Conservation (phyloP, 768 basidiomycete genomes). For the Macrocybe gigantea region DNA sequence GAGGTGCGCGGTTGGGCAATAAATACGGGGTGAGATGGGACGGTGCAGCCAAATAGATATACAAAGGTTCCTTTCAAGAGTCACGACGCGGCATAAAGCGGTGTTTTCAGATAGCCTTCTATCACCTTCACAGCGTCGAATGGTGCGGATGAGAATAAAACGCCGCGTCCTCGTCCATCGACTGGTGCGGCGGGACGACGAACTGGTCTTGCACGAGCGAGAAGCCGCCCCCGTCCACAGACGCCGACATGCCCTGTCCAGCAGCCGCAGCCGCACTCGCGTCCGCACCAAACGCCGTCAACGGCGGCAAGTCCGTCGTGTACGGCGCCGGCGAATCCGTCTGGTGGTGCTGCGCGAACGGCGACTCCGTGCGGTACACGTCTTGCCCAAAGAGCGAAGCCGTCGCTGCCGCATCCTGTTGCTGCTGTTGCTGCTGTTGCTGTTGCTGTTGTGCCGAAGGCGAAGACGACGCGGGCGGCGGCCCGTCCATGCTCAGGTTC, state of each 20-base stretch:
- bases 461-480: constrained; percentile 2
- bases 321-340: constrained; percentile 34
- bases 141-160: constrained; percentile 11
- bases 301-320: constrained; percentile 27
- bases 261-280: constrained; percentile 6
- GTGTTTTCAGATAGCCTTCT: too few species aligned
- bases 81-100: too few species aligned
- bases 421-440: constrained; percentile 2
- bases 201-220: constrained; percentile 11
- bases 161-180: constrained; percentile 8
- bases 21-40: too few species aligned
- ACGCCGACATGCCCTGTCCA: constrained; percentile 4
- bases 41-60: too few species aligned
- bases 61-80: too few species aligned
- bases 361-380: constrained; percentile 36
- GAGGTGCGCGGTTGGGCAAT: too few species aligned
- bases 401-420: constrained; percentile 6
- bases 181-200: constrained; percentile 5
- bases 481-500: constrained; percentile 26
- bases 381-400: constrained; percentile 19
- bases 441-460: constrained; percentile 4
- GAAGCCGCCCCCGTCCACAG: constrained; percentile 5
- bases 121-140: constrained; percentile 9
- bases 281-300: constrained; percentile 11
- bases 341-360: constrained; percentile 22